Percentiles rank a stretch among this genome's conserved stretches.
These are phyloP conservation scores for Ilyonectria sp. DNA, from an alignment of 2,329 filamentous ascomycete genomes.

Conservation along the genomic window DNA sequence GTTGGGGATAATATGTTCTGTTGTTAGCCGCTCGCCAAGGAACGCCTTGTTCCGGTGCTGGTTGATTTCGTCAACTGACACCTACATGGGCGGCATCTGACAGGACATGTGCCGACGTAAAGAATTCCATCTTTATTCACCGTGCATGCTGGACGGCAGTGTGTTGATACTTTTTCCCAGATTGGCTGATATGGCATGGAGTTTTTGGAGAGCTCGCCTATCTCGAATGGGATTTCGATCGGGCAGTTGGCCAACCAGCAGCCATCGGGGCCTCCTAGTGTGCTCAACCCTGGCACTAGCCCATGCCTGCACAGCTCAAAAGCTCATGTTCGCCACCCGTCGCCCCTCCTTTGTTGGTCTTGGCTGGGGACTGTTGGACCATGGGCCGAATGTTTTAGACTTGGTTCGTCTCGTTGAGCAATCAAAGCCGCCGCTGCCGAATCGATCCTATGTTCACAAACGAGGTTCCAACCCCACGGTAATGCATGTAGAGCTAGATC, in stretches of 20 bases:
- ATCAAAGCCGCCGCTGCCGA: background rate
- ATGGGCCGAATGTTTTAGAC: slow-evolving; percentile 15
- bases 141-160: background rate
- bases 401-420: slow-evolving; percentile 13
- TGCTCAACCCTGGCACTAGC: slow-evolving; percentile 35
- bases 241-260: slow-evolving; percentile 42
- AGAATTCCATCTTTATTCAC: slow-evolving; percentile 16
- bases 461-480: slow-evolving; percentile 11
- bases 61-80: slow-evolving; percentile 23
- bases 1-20: slow-evolving; percentile 22
- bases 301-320: slow-evolving; percentile 29
- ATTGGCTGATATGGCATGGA: slow-evolving; percentile 14
- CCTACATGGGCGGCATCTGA: slow-evolving; percentile 3
- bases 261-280: slow-evolving; percentile 28
- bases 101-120: slow-evolving; percentile 11
- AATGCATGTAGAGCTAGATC: slow-evolving; percentile 6
- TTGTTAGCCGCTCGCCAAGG: slow-evolving; percentile 19
- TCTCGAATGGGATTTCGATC: slow-evolving; percentile 44
- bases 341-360: slow-evolving; percentile 30
- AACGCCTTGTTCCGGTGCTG: slow-evolving; percentile 10
- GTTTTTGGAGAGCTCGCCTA: slow-evolving; percentile 33
- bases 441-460: slow-evolving; percentile 19
- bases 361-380: slow-evolving; percentile 21
- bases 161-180: background rate
- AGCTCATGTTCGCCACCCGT: slow-evolving; percentile 36